Evolutionary conservation across 139 green algal genomes (phyloP), one percentile per base, ranked within the genome.

Genomic region (Volvox africanus): DNA sequence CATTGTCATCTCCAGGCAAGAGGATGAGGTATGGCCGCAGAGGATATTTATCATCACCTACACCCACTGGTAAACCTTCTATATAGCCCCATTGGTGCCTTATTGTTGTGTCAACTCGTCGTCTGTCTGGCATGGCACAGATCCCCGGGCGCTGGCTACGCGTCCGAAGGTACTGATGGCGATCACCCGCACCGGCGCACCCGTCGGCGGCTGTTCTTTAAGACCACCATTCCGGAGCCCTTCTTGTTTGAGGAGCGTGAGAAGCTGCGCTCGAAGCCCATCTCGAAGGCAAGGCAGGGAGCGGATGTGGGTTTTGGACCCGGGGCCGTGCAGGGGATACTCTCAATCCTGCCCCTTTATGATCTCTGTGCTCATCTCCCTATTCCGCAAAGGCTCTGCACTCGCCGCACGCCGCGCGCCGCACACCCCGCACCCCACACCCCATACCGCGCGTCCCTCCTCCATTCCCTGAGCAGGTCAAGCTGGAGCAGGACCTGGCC

Each of bases 401-500:
- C 44, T 14, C 9, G 44, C 44, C 44, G 44, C 44, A 55, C 44
- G 9, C 44, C 44, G 44, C 44, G 9, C 44, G 44, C 9, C 44
- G 44, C 44, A 55, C 44, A 55, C 44, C 44, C 9, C 44, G 44
- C 44, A 55, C 44, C 5, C 44, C 44, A 55, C 44, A 55, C 44
- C 5, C 44, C 44, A 9, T 9, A 55, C 32, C 20, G 32, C 76
- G 21, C 26, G 24, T 6, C 2, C 76, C 19, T 32, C 32, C 5
- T 21, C 76, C 30, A 61, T 2, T 14, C 71, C 19, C 78, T 28
- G 24, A 73, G 5, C 88, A 95, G 91, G 94, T 97, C 35, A 97
- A 97, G 91, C 36, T 93, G 37, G 94, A 97, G 88, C 95, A 97
- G 69, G 94, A 96, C 78, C 55, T 95, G 89, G 82, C 92, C 9